Percentiles rank a stretch among this genome's conserved stretches.
phyloP scores from a whole-genome alignment of 108 stramenopile species.

The Nannochloropsis salina region DNA sequence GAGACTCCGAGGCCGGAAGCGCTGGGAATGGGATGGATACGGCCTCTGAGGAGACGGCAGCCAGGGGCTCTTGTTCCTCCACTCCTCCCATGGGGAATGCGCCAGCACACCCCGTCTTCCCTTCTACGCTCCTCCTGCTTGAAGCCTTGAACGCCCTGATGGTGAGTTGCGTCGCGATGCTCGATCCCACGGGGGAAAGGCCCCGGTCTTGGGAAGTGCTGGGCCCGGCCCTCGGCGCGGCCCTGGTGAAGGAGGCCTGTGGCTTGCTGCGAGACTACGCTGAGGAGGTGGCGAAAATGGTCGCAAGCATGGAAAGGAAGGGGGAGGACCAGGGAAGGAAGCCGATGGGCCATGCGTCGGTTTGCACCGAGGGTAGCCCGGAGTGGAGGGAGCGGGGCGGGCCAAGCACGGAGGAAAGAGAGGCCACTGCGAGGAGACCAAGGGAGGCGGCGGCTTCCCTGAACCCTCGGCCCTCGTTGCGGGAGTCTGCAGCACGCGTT shows the following conservation, averaged over 20 bases:
- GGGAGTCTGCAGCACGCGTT: neutral
- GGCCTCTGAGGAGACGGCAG: neutral
- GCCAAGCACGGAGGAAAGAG: neutral
- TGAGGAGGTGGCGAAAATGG: neutral
- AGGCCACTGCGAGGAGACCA: neutral
- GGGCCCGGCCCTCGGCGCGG: neutral
- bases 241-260: neutral
- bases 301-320: neutral
- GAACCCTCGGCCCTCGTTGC: no score
- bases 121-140: neutral
- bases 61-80: neutral
- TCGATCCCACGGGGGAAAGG: neutral
- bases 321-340: neutral
- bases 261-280: neutral
- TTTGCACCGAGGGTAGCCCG: neutral
- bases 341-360: neutral
- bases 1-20: no score
- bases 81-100: neutral
- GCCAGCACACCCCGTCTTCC: neutral
- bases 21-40: neutral
- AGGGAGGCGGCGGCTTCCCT: no score
- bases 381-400: neutral
- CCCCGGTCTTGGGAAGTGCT: neutral
- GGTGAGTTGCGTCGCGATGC: neutral
- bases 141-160: neutral